A percentile compares a stretch with the other conserved stretches of the same genome.
phyloP scores from a whole-genome alignment of 495 filamentous ascomycete species.

The Astrocystis sublimbata region DNA sequence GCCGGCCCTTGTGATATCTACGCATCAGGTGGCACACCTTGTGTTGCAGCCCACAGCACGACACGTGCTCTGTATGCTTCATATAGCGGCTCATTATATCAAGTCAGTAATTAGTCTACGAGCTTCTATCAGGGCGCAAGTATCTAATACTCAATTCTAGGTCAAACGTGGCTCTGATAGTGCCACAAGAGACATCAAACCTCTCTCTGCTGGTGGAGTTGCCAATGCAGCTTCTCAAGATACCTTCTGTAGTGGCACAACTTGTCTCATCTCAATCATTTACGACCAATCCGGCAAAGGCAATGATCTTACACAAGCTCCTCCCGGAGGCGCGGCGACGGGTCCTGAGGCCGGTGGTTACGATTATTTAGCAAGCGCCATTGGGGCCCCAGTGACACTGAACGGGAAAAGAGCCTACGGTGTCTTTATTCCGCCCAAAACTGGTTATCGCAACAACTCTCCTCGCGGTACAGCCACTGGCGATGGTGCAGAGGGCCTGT shows the following conservation, averaged over 20 bases:
- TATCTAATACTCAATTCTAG: not conserved
- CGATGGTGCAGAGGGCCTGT: conserved; percentile 56
- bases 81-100: conserved; percentile 54
- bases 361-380: conserved; percentile 55
- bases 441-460: conserved; percentile 55
- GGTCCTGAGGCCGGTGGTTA: conserved; percentile 54
- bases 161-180: conserved; percentile 46
- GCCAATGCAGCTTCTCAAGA: conserved; percentile 58
- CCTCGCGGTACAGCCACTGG: conserved; percentile 51
- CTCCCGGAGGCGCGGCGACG: conserved; percentile 44
- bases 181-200: conserved; percentile 46
- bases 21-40: conserved; percentile 12
- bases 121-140: not conserved
- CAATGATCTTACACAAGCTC: conserved; percentile 59
- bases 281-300: conserved; percentile 60
- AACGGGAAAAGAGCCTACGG: conserved; percentile 60
- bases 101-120: conserved; percentile 46
- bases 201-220: conserved; percentile 49
- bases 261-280: conserved; percentile 57
- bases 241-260: conserved; percentile 55
- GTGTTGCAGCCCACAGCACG: conserved; percentile 9
- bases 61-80: conserved; percentile 42
- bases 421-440: conserved; percentile 55
- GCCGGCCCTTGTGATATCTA: conserved; percentile 60
- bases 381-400: conserved; percentile 56